Percentiles rank a stretch among this genome's conserved stretches.
phyloP scores from a whole-genome alignment of 1,139 yeast species.

The Suhomyces maxii region DNA sequence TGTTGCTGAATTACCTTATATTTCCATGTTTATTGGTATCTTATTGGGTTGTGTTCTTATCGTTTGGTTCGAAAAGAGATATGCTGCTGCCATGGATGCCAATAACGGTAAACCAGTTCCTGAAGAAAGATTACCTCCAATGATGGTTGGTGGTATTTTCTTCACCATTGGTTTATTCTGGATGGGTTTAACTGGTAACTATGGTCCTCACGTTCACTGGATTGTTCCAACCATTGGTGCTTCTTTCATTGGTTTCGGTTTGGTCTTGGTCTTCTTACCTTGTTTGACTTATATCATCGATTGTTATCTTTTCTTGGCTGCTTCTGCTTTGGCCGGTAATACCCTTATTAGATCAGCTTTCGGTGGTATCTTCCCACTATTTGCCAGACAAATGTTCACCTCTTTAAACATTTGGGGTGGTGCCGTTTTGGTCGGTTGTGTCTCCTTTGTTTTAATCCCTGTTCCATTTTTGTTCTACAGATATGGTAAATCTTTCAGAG shows the following conservation, averaged over 20 bases:
- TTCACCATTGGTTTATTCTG: slow-evolving; percentile 81
- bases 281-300: slow-evolving; percentile 81
- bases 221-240: slow-evolving; percentile 82
- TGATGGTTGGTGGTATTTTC: slow-evolving; percentile 65
- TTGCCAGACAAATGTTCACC: slow-evolving; percentile 66
- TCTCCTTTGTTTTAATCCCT: slow-evolving; percentile 62
- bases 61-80: slow-evolving; percentile 29
- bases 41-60: slow-evolving; percentile 52
- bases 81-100: slow-evolving; percentile 32
- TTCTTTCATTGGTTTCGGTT: slow-evolving; percentile 69
- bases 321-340: slow-evolving; percentile 88
- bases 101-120: slow-evolving; percentile 68
- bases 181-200: slow-evolving; percentile 86
- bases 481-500: slow-evolving; percentile 64
- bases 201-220: slow-evolving; percentile 70
- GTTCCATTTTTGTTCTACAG: slow-evolving; percentile 73
- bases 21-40: slow-evolving; percentile 63
- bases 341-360: slow-evolving; percentile 68
- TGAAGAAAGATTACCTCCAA: slow-evolving; percentile 75
- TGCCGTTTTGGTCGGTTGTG: slow-evolving; percentile 69
- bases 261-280: slow-evolving; percentile 74
- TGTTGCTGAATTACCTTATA: slow-evolving; percentile 62
- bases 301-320: slow-evolving; percentile 75
- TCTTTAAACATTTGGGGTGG: slow-evolving; percentile 83
- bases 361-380: slow-evolving; percentile 53